Base-by-base conservation (phyloP, 441 rosid genomes). In the Pelargonium fulgidum region DNA sequence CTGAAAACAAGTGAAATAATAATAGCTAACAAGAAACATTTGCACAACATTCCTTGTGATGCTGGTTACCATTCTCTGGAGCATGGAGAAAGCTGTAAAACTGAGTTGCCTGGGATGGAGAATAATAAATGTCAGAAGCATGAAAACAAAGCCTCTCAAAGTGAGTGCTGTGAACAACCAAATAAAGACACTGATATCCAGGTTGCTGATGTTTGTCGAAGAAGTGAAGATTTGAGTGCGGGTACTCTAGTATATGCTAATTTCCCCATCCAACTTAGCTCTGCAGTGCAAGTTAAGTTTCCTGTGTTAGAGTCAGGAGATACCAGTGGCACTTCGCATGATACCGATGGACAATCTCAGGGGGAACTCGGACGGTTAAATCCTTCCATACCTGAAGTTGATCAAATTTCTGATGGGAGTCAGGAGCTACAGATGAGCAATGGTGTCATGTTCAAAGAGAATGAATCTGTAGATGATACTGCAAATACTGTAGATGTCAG, bases 1-100 rank as follows among this genome's bases (percentile, higher is more conserved):
- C 67, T 0, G 63, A 20, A 59, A 59, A 59, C 33, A 22, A 17
- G 67, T 77, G 80, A 70, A 65, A 70, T 9, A 47, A 62, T 64
- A 70, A 62, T 64, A 70, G 75, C 73, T 52, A 69, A 50, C 44
- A 72, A 66, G 82, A 81, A 65, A 70, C 79, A 74, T 67, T 68
- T 73, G 75, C 75, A 62, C 20, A 47, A 56, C 64, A 63, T 13
- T 68, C 70, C 47, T 75, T 66, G 66, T 71, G 82, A 74, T 79
- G 73, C 64, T 65, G 73, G 61, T 71, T 72, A 70, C 42, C 64
- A 77, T 24, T 66, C 48, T 75, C 44, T 42, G 54, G 75, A 72
- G 45, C 67, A 33, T 67, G 73, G 13, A 56, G 73, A 68, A 73
- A 29, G 68, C 29, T 76, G 69, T 73, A 75, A 73, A 50, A 12